phyloP scores from a whole-genome alignment of 495 filamentous ascomycete genomes.

The Echria macrotheca region DNA sequence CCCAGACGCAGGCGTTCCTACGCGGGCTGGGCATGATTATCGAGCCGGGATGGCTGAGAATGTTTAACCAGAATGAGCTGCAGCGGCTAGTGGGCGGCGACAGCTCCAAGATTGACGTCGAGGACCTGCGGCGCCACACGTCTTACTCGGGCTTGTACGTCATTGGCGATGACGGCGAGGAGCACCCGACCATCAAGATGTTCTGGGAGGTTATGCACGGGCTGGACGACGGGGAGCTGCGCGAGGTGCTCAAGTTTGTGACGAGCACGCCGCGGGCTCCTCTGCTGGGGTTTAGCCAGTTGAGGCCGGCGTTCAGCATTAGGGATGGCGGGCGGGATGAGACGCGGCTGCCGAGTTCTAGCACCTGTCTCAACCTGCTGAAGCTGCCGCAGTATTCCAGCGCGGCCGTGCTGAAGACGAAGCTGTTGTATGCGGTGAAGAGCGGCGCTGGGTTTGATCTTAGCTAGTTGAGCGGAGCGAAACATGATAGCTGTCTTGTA shows the following conservation, averaged over 20 bases:
- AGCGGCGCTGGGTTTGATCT: slow-evolving; percentile 95
- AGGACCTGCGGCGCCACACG: slow-evolving; percentile 82
- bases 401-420: slow-evolving; percentile 58
- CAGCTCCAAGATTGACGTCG: slow-evolving; percentile 75
- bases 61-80: slow-evolving; percentile 96
- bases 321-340: slow-evolving; percentile 79
- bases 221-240: slow-evolving; percentile 66
- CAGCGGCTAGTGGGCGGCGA: slow-evolving; percentile 90
- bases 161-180: slow-evolving; percentile 78
- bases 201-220: slow-evolving; percentile 90
- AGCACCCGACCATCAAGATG: slow-evolving; percentile 75
- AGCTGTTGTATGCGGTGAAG: slow-evolving; percentile 85
- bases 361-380: slow-evolving; percentile 92
- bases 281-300: slow-evolving; percentile 78
- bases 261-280: slow-evolving; percentile 92
- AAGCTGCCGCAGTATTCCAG: slow-evolving; percentile 83
- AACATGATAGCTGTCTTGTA: neutral
- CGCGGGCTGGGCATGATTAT: slow-evolving; percentile 82
- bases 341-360: slow-evolving; percentile 79
- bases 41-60: slow-evolving; percentile 84
- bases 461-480: slow-evolving; percentile 42
- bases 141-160: slow-evolving; percentile 80
- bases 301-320: slow-evolving; percentile 86
- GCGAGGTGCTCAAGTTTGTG: slow-evolving; percentile 91
- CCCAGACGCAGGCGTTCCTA: slow-evolving; percentile 83